phyloP scores from a whole-genome alignment of 2,329 filamentous ascomycete species.

The Alternaria gansuensis region DNA sequence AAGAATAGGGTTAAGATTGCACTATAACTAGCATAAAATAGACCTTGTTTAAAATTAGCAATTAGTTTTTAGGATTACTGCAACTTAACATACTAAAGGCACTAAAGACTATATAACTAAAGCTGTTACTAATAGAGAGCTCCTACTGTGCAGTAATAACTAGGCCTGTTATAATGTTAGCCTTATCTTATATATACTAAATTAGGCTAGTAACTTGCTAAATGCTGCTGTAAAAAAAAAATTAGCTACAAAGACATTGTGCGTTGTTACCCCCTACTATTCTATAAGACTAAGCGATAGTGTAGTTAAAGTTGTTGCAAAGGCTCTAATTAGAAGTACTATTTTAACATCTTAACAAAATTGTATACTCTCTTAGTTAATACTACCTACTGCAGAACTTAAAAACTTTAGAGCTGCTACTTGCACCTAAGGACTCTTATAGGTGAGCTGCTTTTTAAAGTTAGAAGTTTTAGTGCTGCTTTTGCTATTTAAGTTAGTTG shows the following conservation, averaged over 20 bases:
- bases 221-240: slow-evolving; percentile 64
- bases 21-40: slow-evolving; percentile 62
- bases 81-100: slow-evolving; percentile 54
- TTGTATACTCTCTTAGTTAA: background rate
- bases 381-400: slow-evolving; percentile 24
- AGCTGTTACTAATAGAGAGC: slow-evolving; percentile 62
- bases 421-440: slow-evolving; percentile 6
- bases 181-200: background rate
- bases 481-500: slow-evolving; percentile 17
- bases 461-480: slow-evolving; percentile 15
- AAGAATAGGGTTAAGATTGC: slow-evolving; percentile 60
- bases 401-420: slow-evolving; percentile 19
- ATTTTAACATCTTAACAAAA: slow-evolving; percentile 47
- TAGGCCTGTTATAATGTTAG: slow-evolving; percentile 36
- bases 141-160: slow-evolving; percentile 67
- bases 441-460: slow-evolving; percentile 29
- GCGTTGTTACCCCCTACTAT: slow-evolving; percentile 61
- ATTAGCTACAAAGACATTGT: slow-evolving; percentile 64
- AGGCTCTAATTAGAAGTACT: slow-evolving; percentile 62
- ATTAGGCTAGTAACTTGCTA: slow-evolving; percentile 40
- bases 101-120: slow-evolving; percentile 63
- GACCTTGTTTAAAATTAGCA: slow-evolving; percentile 29
- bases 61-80: too few species aligned
- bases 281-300: slow-evolving; percentile 65
- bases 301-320: slow-evolving; percentile 64